phyloP scores from a whole-genome alignment of 257 asterid genomes.

The Ocimum tenuiflorum region DNA sequence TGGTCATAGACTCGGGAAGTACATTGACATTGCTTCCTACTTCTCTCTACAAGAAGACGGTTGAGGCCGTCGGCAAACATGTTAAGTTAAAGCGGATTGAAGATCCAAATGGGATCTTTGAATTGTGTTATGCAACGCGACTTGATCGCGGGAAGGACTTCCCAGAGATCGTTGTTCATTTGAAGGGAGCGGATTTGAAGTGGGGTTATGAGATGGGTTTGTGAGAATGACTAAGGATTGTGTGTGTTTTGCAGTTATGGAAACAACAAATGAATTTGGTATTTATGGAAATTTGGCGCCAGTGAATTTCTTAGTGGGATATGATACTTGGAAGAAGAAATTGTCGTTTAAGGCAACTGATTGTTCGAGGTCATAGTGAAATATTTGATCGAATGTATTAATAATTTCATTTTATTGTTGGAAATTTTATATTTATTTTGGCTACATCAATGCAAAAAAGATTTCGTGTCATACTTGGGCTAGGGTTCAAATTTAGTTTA shows the following conservation, averaged over 20 bases:
- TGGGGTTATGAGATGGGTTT: constrained; percentile 16
- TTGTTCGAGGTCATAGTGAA: constrained; percentile 18
- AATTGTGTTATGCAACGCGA: constrained; percentile 13
- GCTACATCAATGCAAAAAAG: no score
- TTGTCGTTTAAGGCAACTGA: constrained; percentile 33
- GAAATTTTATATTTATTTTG: no score
- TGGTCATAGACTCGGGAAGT: constrained; percentile 42
- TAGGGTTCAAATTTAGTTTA: no score
- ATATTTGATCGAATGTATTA: no score
- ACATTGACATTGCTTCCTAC: constrained; percentile 17
- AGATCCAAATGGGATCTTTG: constrained; percentile 17
- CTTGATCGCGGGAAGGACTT: neutral
- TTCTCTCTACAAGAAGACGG: constrained; percentile 5
- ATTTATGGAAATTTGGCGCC: constrained; percentile 42
- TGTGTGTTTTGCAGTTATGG: constrained; percentile 23
- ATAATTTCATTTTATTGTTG: no score
- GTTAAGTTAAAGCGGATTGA: neutral
- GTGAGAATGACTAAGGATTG: neutral
- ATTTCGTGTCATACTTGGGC: no score
- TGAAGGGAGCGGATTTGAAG: constrained; percentile 32
- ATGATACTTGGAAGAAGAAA: constrained; percentile 25
- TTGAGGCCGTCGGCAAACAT: neutral
- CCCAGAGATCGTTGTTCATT: constrained; percentile 22
- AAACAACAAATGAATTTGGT: neutral
- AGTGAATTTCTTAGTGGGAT: constrained; percentile 40